Percentiles rank a stretch among this genome's conserved stretches.
These are phyloP conservation scores for Penicillium desertorum DNA, from an alignment of 495 filamentous ascomycete genomes.

Conservation along the genomic window DNA sequence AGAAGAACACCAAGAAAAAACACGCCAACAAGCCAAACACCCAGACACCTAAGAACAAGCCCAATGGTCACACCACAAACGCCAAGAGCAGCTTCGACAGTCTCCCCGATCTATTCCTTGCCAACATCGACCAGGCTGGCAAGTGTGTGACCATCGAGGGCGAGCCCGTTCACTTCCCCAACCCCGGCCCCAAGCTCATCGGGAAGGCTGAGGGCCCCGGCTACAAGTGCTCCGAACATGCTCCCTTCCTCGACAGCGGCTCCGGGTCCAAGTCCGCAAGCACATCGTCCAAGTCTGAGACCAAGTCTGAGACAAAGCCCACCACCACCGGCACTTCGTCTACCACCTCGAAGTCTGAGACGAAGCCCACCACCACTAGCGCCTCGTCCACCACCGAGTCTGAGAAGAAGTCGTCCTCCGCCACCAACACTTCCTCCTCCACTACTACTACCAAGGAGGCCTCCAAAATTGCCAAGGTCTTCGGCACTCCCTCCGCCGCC, in stretches of 20 bases:
- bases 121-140: constrained; percentile 52
- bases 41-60: constrained; percentile 5
- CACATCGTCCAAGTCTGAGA: no score
- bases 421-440: constrained; percentile 6
- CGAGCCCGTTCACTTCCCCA: constrained; percentile 30
- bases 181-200: constrained; percentile 25
- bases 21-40: constrained; percentile 2
- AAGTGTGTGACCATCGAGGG: constrained; percentile 33
- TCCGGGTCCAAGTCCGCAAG: background rate
- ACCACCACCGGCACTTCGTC: constrained; percentile 1
- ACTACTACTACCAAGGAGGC: constrained; percentile 6
- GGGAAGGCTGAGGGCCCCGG: constrained; percentile 25
- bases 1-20: constrained; percentile 5
- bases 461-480: constrained; percentile 22
- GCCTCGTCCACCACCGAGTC: background rate
- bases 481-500: constrained; percentile 14
- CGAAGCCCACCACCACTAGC: background rate
- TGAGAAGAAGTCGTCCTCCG: background rate
- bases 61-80: constrained; percentile 21
- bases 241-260: constrained; percentile 25
- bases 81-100: constrained; percentile 19
- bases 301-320: background rate
- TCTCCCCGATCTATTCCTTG: constrained; percentile 56
- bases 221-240: constrained; percentile 28
- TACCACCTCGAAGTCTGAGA: constrained; percentile 2